Conservation (phyloP, 73 alveolate genomes). For the Paramecium primaurelia region DNA sequence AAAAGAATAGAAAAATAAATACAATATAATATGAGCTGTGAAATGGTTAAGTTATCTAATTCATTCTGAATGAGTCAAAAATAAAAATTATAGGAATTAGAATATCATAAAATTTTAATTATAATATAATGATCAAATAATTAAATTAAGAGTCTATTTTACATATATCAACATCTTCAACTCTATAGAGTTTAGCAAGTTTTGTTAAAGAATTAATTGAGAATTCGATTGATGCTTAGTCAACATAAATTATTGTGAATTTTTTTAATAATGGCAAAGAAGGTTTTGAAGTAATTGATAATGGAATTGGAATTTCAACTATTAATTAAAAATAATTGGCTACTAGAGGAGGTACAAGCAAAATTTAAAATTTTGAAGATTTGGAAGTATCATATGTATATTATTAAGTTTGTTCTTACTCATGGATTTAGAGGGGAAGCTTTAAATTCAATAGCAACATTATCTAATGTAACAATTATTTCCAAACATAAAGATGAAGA, state of each 20-base stretch:
- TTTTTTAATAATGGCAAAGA: conserved; percentile 68
- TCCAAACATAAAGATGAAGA: conserved; percentile 77
- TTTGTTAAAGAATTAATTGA: conserved; percentile 78
- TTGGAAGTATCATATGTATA: conserved; percentile 17
- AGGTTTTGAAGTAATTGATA: conserved; percentile 83
- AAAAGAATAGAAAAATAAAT: too few relatives aligned
- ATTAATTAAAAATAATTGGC: conserved; percentile 76
- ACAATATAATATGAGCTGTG: not conserved
- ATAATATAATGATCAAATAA: conserved; percentile 1
- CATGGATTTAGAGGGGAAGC: conserved; percentile 98
- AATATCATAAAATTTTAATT: not conserved
- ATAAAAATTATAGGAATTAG: not conserved
- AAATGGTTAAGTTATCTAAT: not conserved
- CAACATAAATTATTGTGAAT: conserved; percentile 63
- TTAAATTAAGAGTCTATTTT: not conserved
- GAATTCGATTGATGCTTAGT: conserved; percentile 79
- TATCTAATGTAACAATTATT: conserved; percentile 78
- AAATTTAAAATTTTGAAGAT: conserved; percentile 83
- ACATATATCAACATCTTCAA: not conserved
- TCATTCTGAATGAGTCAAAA: not conserved
- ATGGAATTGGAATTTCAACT: conserved; percentile 94
- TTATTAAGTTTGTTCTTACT: conserved; percentile 65
- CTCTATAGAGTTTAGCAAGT: not conserved
- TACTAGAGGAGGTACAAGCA: conserved; percentile 89
- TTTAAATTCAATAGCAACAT: conserved; percentile 81